phyloP scores from a whole-genome alignment of 2,329 filamentous ascomycete genomes.

The Aspergillus tamarii region DNA sequence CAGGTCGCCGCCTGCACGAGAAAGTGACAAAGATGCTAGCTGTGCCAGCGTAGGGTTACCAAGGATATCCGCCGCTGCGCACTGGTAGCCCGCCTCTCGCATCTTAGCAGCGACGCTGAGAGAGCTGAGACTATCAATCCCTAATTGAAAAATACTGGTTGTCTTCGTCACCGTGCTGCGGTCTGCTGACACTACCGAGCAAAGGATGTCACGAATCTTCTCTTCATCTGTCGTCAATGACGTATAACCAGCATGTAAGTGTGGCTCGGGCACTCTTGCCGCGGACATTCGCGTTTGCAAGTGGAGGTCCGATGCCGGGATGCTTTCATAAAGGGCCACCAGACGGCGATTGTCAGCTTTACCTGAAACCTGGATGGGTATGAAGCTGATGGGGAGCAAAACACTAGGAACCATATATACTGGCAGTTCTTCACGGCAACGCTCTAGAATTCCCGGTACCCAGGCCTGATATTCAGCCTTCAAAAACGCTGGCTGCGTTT shows the following conservation, averaged over 20 bases:
- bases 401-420: slow-evolving; percentile 19
- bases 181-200: background rate
- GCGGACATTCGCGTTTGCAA: too few relatives aligned
- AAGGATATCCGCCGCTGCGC: background rate
- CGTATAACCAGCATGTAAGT: too few relatives aligned
- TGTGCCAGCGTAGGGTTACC: background rate
- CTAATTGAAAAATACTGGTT: background rate
- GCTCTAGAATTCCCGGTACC: slow-evolving; percentile 13
- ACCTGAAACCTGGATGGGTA: slow-evolving; percentile 18
- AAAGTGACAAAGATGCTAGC: background rate
- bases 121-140: background rate
- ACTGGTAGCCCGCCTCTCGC: background rate
- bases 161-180: background rate
- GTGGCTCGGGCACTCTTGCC: too few relatives aligned
- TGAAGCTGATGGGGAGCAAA: background rate
- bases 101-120: background rate
- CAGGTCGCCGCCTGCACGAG: too few relatives aligned
- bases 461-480: slow-evolving; percentile 13
- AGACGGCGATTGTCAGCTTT: slow-evolving; percentile 18
- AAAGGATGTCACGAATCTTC: background rate
- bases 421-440: slow-evolving; percentile 13
- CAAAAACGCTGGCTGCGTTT: background rate
- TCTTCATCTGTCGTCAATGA: background rate
- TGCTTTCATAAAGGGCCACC: slow-evolving; percentile 14
- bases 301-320: slow-evolving; percentile 10